Conservation (phyloP, 1,139 yeast genomes). For the Sugiyamaella grinbergsii region DNA sequence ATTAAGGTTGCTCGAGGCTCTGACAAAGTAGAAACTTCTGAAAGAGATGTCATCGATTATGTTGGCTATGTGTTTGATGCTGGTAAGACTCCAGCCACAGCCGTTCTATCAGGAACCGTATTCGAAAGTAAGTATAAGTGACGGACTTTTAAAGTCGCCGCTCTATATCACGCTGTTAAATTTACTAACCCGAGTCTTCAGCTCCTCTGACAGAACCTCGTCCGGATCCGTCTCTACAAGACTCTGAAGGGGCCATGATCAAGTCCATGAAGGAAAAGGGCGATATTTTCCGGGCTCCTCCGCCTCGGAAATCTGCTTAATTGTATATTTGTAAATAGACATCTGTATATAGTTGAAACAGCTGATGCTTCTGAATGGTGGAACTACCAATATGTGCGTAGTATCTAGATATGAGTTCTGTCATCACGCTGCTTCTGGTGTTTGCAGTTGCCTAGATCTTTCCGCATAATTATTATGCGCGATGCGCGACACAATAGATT, state of each 20-base stretch:
- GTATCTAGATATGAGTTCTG: too few relatives aligned
- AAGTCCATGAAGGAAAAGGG: slow-evolving; percentile 45
- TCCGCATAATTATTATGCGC: too few relatives aligned
- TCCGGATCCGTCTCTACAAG: slow-evolving; percentile 39
- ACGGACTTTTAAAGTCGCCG: too few relatives aligned
- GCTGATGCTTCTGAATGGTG: too few relatives aligned
- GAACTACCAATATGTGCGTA: too few relatives aligned
- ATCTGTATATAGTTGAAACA: slow-evolving; percentile 9
- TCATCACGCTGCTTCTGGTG: too few relatives aligned
- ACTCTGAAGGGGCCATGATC: slow-evolving; percentile 37
- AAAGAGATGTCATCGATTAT: slow-evolving; percentile 68
- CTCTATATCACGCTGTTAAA: too few relatives aligned
- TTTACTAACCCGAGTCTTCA: too few relatives aligned
- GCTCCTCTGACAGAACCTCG: slow-evolving; percentile 42
- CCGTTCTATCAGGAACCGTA: slow-evolving; percentile 74
- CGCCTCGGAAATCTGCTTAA: slow-evolving; percentile 29
- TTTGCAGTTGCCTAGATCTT: too few relatives aligned
- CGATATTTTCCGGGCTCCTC: slow-evolving; percentile 44
- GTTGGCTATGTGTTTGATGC: slow-evolving; percentile 78
- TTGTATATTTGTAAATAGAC: slow-evolving; percentile 18
- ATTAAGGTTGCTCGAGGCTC: slow-evolving; percentile 46
- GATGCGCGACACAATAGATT: too few relatives aligned
- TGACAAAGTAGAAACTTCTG: slow-evolving; percentile 48
- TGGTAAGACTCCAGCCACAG: slow-evolving; percentile 55
- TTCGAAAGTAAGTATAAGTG: slow-evolving; percentile 58